Evolutionary conservation across 495 filamentous ascomycete species (phyloP), one percentile per base, ranked within the genome.

Genomic region (Aspergillus leporis): DNA sequence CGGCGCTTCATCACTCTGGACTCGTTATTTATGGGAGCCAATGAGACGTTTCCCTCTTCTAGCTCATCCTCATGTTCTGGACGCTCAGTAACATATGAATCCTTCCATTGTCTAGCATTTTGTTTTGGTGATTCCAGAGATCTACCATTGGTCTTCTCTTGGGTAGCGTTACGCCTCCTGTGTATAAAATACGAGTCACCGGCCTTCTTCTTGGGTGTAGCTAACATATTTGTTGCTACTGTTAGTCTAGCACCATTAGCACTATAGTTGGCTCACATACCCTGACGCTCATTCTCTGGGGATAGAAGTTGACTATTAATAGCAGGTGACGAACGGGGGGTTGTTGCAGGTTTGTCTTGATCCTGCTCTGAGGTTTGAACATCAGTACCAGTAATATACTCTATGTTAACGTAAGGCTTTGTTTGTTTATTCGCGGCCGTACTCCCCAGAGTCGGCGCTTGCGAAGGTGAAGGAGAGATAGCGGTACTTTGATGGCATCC

Each of bases 1-100:
- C 62, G 64, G 52, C 55, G 43, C 40, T 71, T 72, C 10, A 56
- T 49, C 0, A 56, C 38, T 30, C 57, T 64, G 19, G 9, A 34
- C n/a, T 59, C 55, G 46, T 61, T 51, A 4, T 57, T 56, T 2
- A 38, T 3, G 31, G 53, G 50, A 14, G 23, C 48, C 19, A 36
- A 34, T 6, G 55, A 31, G 16, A 53, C 9, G 38, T 23, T 12
- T 12, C 12, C 45, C 38, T 38, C 31, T 4, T 18, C 16, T 3
- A 14, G 4, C 31, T 12, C 30, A 18, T 45, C 40, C 0, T 40
- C 25, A 28, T 38, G 22, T 0, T 6, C 36, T 21, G 38, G n/a
- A 5, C 23, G 9, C 47, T 36, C 28, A 28, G n/a, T 45, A 25
- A 47, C 9, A 18, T 53, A 58, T 49, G 41, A 7, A 23, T 32